Evolutionary conservation across 75 land plant species (phyloP).

Genomic region (Picea sitchensis): DNA sequence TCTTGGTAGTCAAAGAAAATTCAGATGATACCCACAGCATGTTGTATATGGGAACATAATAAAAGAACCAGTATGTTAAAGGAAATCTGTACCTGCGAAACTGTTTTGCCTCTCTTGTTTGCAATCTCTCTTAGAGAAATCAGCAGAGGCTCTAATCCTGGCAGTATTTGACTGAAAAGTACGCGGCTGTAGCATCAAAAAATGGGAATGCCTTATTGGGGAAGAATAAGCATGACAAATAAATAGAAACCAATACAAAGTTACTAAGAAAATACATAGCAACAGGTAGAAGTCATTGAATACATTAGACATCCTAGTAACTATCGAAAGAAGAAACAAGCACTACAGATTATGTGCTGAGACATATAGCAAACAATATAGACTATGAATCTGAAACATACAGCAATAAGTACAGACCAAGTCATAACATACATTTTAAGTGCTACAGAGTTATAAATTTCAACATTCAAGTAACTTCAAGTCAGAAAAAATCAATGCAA

Average conservation of each 20-base stretch:
- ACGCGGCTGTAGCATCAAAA: constrained; percentile 43
- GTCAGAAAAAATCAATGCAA: background rate
- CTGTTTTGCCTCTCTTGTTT: constrained; percentile 61
- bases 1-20: background rate
- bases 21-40: background rate
- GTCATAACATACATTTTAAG: background rate
- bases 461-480: background rate
- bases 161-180: constrained; percentile 74
- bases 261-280: background rate
- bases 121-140: constrained; percentile 53
- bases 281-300: background rate
- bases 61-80: background rate
- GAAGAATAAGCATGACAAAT: background rate
- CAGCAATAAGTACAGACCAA: background rate
- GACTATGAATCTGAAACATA: background rate
- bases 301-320: background rate
- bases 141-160: constrained; percentile 73
- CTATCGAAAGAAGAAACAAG: background rate
- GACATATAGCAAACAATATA: background rate
- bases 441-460: background rate
- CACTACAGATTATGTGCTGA: background rate
- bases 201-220: constrained; percentile 4
- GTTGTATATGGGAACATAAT: background rate
- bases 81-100: constrained; percentile 64
- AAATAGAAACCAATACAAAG: background rate